Evolutionary conservation across 192 early-diverging fungal species (phyloP).

Genomic region (Podila verticillata): DNA sequence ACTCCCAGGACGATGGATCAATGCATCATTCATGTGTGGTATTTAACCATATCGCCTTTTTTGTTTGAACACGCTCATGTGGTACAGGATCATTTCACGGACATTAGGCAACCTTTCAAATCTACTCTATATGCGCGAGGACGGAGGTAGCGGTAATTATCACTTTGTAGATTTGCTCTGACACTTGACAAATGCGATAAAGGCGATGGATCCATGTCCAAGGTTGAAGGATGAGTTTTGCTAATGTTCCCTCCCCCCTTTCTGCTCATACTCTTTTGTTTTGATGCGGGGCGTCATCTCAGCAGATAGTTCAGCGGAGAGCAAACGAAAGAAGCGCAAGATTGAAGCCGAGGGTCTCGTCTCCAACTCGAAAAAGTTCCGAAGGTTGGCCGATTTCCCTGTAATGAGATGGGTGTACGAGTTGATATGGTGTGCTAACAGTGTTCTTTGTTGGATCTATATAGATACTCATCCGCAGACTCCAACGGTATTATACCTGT

Average conservation of each 20-base stretch:
- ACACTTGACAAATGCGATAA: constrained; percentile 17
- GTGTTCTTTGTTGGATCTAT: not conserved
- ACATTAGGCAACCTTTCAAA: constrained; percentile 22
- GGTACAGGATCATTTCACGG: constrained; percentile 27
- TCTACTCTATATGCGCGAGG: constrained; percentile 25
- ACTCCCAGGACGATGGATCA: not conserved
- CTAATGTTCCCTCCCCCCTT: not conserved
- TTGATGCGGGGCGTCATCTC: not conserved
- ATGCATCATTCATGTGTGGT: not conserved
- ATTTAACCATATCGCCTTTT: not conserved
- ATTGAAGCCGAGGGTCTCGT: constrained; percentile 44
- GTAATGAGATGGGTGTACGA: not conserved
- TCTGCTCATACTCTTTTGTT: not conserved
- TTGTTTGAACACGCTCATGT: not conserved
- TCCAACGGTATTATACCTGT: constrained; percentile 42
- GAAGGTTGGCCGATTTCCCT: constrained; percentile 9
- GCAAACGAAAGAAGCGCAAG: constrained; percentile 46
- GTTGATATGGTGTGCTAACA: not conserved
- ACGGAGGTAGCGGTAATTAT: not conserved
- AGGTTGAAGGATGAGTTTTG: not conserved
- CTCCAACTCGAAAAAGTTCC: constrained; percentile 48
- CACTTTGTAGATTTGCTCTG: not conserved
- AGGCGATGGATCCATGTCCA: not conserved
- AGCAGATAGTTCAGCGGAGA: constrained; percentile 36
- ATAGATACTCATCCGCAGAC: constrained; percentile 38